phyloP scores from a whole-genome alignment of 2,329 filamentous ascomycete species.

The Thermoascus crustaceus region DNA sequence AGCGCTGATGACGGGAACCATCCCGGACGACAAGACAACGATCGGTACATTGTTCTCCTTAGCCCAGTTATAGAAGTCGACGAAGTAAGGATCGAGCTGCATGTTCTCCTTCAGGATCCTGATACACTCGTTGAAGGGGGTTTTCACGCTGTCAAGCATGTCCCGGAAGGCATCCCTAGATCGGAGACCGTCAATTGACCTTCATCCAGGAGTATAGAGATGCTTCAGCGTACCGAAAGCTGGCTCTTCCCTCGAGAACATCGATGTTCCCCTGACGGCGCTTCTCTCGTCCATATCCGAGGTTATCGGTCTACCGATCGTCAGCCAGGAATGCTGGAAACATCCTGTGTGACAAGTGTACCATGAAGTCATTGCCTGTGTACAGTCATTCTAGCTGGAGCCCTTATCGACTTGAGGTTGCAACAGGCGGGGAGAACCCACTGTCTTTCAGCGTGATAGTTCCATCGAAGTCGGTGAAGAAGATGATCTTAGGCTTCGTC shows the following conservation, averaged over 20 bases:
- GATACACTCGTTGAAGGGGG: constrained; percentile 75
- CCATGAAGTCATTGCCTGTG: constrained; percentile 58
- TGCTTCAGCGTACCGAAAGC: constrained; percentile 53
- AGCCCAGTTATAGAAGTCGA: constrained; percentile 78
- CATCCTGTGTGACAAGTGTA: constrained; percentile 18
- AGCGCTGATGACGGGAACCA: constrained; percentile 83
- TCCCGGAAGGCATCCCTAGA: constrained; percentile 68
- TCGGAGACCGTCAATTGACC: neutral
- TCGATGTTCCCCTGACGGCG: constrained; percentile 67
- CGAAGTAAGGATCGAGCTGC: constrained; percentile 80
- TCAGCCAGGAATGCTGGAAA: constrained; percentile 20
- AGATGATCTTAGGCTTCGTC: constrained; percentile 76
- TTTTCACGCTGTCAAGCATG: constrained; percentile 83
- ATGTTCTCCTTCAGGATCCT: constrained; percentile 71
- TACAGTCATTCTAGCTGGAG: constrained; percentile 9
- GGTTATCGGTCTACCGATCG: constrained; percentile 75
- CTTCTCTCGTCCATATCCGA: constrained; percentile 69
- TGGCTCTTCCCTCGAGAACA: constrained; percentile 60
- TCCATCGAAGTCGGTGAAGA: constrained; percentile 98
- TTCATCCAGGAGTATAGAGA: constrained; percentile 3
- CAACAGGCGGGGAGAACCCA: constrained; percentile 26
- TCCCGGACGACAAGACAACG: constrained; percentile 84
- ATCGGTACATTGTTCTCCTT: constrained; percentile 77
- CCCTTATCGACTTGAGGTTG: neutral
- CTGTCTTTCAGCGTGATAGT: constrained; percentile 74